Evolutionary conservation across 305 asterid genomes (phyloP).

Genomic region (Fraxinus albicans): DNA sequence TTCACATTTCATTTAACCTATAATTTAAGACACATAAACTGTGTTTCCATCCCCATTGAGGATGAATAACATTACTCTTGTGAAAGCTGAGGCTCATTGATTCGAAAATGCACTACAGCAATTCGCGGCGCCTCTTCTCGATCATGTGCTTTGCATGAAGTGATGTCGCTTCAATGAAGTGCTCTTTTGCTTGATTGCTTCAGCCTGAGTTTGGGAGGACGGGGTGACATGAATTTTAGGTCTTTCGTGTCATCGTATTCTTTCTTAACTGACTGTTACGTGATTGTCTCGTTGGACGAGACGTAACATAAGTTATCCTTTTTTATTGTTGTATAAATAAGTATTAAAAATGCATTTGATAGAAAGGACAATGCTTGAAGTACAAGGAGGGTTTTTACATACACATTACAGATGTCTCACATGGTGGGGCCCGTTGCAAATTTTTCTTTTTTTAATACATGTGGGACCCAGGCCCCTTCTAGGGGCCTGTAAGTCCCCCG

Average conservation of each 20-base stretch:
- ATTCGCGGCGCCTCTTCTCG: background rate
- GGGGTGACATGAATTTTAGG: background rate
- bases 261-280: background rate
- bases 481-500: too few species aligned
- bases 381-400: too few species aligned
- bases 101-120: background rate
- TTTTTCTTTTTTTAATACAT: too few species aligned
- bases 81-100: background rate
- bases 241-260: background rate
- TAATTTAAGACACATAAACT: too few species aligned
- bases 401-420: too few species aligned
- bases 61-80: too few species aligned
- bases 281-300: background rate
- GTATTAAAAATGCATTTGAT: background rate
- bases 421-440: too few species aligned
- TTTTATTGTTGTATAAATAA: background rate
- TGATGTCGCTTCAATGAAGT: too few species aligned
- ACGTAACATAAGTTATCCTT: background rate
- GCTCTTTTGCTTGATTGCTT: background rate
- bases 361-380: background rate
- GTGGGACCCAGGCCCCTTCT: too few species aligned
- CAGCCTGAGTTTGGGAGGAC: background rate
- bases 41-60: too few species aligned
- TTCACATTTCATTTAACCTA: too few species aligned
- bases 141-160: background rate